phyloP scores from a whole-genome alignment of 441 rosid species.

The Gossypium gossypioides region DNA sequence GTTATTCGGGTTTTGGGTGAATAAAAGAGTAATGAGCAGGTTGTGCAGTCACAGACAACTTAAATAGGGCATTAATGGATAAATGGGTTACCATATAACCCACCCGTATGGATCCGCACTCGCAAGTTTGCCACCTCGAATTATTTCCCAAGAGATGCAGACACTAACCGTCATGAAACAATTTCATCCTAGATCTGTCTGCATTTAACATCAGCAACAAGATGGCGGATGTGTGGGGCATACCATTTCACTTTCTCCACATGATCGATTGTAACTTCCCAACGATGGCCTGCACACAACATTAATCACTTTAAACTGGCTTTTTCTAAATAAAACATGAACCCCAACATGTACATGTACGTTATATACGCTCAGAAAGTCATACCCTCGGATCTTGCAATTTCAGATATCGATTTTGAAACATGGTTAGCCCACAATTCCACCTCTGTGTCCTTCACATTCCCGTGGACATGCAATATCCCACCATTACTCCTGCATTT shows the following conservation, averaged over 20 bases:
- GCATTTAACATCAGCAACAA: slow-evolving; percentile 76
- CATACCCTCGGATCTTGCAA: slow-evolving; percentile 68
- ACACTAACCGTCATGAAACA: background rate
- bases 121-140: background rate
- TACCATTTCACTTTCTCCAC: slow-evolving; percentile 92
- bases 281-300: slow-evolving; percentile 43
- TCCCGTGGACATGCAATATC: slow-evolving; percentile 65
- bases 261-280: slow-evolving; percentile 64
- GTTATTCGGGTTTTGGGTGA: background rate
- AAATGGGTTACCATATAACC: background rate
- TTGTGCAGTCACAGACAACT: background rate
- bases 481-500: slow-evolving; percentile 73
- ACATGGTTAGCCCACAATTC: slow-evolving; percentile 51
- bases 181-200: slow-evolving; percentile 19
- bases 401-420: slow-evolving; percentile 38
- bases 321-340: background rate
- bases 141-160: background rate
- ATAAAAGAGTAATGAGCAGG: background rate
- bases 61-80: background rate
- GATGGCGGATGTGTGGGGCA: slow-evolving; percentile 83
- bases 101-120: background rate
- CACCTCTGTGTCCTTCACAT: slow-evolving; percentile 69
- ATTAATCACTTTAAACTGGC: background rate
- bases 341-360: background rate
- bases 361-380: background rate